A percentile compares a stretch with the other conserved stretches of the same genome.
Evolutionary conservation across 2,329 filamentous ascomycete genomes (phyloP).

Genomic region (Chaetomium sp.): DNA sequence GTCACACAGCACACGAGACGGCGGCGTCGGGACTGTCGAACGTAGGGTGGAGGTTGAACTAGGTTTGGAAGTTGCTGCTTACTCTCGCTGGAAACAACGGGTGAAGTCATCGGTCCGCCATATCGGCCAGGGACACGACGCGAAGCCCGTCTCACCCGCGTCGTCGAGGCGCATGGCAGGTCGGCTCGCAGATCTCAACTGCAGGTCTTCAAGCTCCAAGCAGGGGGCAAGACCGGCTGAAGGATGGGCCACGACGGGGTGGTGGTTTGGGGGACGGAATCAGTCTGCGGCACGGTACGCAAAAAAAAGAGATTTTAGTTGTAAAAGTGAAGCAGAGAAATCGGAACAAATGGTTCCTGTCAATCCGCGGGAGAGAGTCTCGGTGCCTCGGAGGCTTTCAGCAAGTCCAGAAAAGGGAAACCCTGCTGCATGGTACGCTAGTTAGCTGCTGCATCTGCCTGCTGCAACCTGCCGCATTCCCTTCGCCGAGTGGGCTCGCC

Average conservation of each 20-base stretch:
- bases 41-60: not conserved
- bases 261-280: not conserved
- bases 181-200: slow-evolving; percentile 12
- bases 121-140: slow-evolving; percentile 58
- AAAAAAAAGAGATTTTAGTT: not conserved
- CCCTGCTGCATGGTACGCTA: slow-evolving; percentile 11
- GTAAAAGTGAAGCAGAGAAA: slow-evolving; percentile 2
- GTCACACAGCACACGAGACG: too few species aligned
- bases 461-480: slow-evolving; percentile 12
- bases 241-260: not conserved
- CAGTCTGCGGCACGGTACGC: not conserved
- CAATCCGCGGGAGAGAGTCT: not conserved
- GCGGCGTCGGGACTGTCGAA: not conserved
- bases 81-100: slow-evolving; percentile 68
- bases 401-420: not conserved
- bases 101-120: slow-evolving; percentile 68
- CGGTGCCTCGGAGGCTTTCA: not conserved
- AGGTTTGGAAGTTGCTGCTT: slow-evolving; percentile 42
- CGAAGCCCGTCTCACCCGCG: slow-evolving; percentile 49
- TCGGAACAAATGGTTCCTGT: slow-evolving; percentile 2
- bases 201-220: not conserved
- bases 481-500: slow-evolving; percentile 1
- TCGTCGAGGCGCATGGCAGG: slow-evolving; percentile 23
- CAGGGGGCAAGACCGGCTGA: not conserved
- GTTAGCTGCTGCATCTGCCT: slow-evolving; percentile 5